Evolutionary conservation across 1,284 basidiomycete genomes (phyloP).

Genomic region (Tilletia caries): DNA sequence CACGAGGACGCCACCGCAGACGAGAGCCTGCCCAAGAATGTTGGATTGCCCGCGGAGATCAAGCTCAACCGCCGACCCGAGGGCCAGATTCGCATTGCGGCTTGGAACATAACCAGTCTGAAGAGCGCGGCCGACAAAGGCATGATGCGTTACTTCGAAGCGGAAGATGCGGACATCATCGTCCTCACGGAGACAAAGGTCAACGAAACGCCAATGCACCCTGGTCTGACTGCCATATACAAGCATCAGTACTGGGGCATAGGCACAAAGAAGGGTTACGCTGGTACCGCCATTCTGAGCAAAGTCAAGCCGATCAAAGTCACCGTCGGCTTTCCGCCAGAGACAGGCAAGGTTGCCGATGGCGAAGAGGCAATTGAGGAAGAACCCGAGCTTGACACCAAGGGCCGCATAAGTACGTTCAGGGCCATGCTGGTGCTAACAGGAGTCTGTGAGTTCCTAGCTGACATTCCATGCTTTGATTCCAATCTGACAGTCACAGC

Average conservation of each 20-base stretch:
- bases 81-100: constrained; percentile 2
- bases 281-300: constrained; percentile 75
- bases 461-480: neutral
- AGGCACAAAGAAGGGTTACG: constrained; percentile 55
- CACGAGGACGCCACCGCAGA: neutral
- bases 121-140: constrained; percentile 45
- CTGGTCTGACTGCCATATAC: constrained; percentile 36
- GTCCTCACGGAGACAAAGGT: constrained; percentile 49
- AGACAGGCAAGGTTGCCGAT: neutral
- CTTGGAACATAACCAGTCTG: constrained; percentile 49
- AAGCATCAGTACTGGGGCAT: constrained; percentile 51
- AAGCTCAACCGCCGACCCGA: neutral
- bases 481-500: constrained; percentile 64
- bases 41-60: neutral
- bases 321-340: constrained; percentile 12
- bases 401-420: constrained; percentile 34
- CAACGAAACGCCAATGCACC: constrained; percentile 41
- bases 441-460: neutral
- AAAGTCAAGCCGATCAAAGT: constrained; percentile 66
- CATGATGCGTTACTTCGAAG: constrained; percentile 45
- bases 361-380: neutral
- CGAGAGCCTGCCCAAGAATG: neutral
- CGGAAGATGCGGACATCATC: constrained; percentile 48
- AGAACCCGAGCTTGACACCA: constrained; percentile 22
- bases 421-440: neutral